Conservation (phyloP, 2,329 filamentous ascomycete species). For the Diaporthe longicolla region DNA sequence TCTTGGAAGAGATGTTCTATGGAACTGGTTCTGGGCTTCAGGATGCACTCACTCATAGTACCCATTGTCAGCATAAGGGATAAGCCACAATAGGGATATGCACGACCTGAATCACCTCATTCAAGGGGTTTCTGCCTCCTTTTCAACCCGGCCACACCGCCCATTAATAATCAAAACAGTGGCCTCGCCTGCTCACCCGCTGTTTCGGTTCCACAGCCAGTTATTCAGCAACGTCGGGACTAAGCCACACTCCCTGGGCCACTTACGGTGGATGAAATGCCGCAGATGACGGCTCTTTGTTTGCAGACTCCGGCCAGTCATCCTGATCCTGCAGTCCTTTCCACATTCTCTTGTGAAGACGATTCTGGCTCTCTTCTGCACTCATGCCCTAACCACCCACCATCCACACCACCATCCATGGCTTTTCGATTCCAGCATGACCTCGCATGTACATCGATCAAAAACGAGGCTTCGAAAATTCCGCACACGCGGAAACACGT, state of each 20-base stretch:
- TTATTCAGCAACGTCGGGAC: conserved; percentile 6
- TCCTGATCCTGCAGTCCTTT: neutral
- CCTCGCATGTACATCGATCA: neutral
- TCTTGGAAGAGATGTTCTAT: conserved; percentile 7
- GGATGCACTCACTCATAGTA: neutral
- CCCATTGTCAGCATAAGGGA: neutral
- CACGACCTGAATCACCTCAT: neutral
- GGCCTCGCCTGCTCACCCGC: neutral
- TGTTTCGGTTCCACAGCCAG: conserved; percentile 15
- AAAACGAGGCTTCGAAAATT: no score
- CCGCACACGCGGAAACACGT: no score
- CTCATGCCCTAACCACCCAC: no score
- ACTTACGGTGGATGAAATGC: neutral
- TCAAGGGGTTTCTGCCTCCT: neutral
- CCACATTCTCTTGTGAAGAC: neutral
- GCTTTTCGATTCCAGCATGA: neutral
- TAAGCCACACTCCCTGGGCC: neutral
- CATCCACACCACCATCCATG: no score
- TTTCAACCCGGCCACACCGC: conserved; percentile 24
- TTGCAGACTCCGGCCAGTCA: neutral
- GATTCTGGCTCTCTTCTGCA: neutral
- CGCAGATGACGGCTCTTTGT: neutral
- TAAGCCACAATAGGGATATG: conserved; percentile 20
- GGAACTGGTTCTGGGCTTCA: conserved; percentile 1
- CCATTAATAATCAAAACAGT: conserved; percentile 9